A percentile compares a stretch with the other conserved stretches of the same genome.
These are phyloP conservation scores for Thielaviopsis ethacetica DNA, from an alignment of 2,329 filamentous ascomycete genomes.

Conservation along the genomic window DNA sequence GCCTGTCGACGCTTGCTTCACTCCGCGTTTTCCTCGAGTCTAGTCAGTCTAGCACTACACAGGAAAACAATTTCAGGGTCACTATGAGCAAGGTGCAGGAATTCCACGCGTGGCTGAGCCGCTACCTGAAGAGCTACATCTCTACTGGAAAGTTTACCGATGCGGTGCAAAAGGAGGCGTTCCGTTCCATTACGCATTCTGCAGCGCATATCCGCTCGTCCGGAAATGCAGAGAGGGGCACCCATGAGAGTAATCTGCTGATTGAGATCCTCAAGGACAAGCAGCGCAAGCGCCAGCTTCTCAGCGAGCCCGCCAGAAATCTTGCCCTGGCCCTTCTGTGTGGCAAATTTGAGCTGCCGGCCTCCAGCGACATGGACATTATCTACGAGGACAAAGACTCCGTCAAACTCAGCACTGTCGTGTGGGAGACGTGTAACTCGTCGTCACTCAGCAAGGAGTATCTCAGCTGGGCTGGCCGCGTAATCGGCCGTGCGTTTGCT, in stretches of 20 bases:
- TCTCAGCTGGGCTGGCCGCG: constrained; percentile 68
- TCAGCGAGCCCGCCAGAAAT: constrained; percentile 53
- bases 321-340: constrained; percentile 60
- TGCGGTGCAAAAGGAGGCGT: constrained; percentile 33
- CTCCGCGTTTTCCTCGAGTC: constrained; percentile 60
- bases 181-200: constrained; percentile 50
- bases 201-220: constrained; percentile 50
- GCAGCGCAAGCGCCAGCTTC: constrained; percentile 39
- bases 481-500: constrained; percentile 70
- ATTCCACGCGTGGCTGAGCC: constrained; percentile 67
- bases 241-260: constrained; percentile 64
- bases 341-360: constrained; percentile 48
- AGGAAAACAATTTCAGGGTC: constrained; percentile 64
- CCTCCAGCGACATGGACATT: constrained; percentile 35
- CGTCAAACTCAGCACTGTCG: constrained; percentile 40
- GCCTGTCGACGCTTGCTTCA: constrained; percentile 63
- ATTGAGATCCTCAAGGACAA: constrained; percentile 67
- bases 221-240: constrained; percentile 52
- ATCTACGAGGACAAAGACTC: constrained; percentile 52
- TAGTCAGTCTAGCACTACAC: constrained; percentile 62
- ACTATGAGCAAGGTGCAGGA: constrained; percentile 59
- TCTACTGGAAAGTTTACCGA: constrained; percentile 34
- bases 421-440: constrained; percentile 64
- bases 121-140: constrained; percentile 46
- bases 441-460: constrained; percentile 50